These are phyloP conservation scores for Malus sieversii DNA, from an alignment of 306 rosid genomes.

Conservation along the genomic window DNA sequence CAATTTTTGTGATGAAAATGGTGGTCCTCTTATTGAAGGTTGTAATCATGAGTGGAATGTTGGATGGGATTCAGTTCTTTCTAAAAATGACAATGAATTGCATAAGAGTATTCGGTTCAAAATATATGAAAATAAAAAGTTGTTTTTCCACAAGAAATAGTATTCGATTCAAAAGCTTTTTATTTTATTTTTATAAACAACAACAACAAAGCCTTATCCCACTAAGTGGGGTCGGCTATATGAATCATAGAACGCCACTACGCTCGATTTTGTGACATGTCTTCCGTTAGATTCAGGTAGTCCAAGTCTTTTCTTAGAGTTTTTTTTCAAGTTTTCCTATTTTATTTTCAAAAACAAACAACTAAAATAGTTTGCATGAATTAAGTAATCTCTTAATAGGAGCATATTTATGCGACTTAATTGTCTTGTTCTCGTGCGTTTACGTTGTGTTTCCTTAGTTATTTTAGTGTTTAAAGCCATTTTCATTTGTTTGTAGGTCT, in stretches of 20 bases:
- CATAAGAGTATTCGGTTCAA: background rate
- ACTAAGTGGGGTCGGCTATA: no score
- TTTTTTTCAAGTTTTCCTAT: no score
- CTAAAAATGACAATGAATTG: background rate
- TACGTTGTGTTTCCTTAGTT: no score
- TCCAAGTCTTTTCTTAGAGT: no score
- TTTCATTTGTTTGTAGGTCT: no score
- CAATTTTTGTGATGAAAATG: background rate
- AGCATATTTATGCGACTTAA: no score
- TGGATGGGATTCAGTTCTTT: background rate
- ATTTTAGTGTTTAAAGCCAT: no score
- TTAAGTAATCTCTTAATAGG: background rate
- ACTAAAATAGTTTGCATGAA: background rate
- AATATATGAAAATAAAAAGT: background rate
- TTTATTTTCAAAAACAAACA: background rate
- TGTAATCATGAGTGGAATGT: background rate
- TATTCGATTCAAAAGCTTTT: background rate
- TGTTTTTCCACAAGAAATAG: background rate
- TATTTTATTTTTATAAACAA: background rate
- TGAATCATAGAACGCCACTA: no score
- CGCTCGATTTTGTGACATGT: no score
- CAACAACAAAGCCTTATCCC: no score
- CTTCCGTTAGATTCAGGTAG: no score
- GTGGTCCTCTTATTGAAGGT: background rate
- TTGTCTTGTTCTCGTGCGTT: no score